Conservation (phyloP, 495 filamentous ascomycete species). For the Neurospora terricola region DNA sequence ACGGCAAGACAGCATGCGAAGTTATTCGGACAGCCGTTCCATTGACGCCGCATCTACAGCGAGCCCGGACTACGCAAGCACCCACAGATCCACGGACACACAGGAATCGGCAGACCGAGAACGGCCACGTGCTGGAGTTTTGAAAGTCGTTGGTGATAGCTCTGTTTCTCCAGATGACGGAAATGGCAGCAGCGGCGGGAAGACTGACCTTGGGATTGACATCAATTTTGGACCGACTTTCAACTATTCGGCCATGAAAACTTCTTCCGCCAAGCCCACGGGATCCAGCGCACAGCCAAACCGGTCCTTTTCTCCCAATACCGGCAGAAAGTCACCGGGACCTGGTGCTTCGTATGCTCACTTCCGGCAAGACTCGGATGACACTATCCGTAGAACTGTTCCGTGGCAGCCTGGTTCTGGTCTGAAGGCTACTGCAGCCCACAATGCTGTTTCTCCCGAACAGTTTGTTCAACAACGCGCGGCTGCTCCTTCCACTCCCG, state of each 20-base stretch:
- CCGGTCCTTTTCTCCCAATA: conserved; percentile 30
- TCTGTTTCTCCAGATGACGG: conserved; percentile 20
- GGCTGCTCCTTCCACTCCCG: conserved; percentile 35
- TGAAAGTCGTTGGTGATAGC: conserved; percentile 65
- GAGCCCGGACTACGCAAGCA: conserved; percentile 59
- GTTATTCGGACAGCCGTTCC: conserved; percentile 30
- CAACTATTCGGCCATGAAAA: conserved; percentile 42
- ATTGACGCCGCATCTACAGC: conserved; percentile 40
- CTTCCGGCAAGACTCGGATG: conserved; percentile 34
- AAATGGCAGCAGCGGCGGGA: background rate
- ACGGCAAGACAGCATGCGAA: conserved; percentile 28
- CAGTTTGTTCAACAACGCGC: conserved; percentile 84
- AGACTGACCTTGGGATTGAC: conserved; percentile 21
- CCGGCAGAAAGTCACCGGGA: conserved; percentile 33
- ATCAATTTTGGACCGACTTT: conserved; percentile 86
- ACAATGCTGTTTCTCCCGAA: conserved; percentile 46
- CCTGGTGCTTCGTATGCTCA: conserved; percentile 26
- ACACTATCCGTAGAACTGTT: conserved; percentile 49
- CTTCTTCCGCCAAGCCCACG: conserved; percentile 12
- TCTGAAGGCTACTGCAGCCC: conserved; percentile 26
- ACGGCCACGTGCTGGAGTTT: conserved; percentile 65
- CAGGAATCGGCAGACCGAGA: conserved; percentile 45
- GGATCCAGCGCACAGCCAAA: conserved; percentile 25
- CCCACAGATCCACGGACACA: conserved; percentile 54
- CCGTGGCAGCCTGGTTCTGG: conserved; percentile 71